Base-by-base conservation (phyloP, 495 filamentous ascomycete species). In the Penicillium diatomitis region DNA sequence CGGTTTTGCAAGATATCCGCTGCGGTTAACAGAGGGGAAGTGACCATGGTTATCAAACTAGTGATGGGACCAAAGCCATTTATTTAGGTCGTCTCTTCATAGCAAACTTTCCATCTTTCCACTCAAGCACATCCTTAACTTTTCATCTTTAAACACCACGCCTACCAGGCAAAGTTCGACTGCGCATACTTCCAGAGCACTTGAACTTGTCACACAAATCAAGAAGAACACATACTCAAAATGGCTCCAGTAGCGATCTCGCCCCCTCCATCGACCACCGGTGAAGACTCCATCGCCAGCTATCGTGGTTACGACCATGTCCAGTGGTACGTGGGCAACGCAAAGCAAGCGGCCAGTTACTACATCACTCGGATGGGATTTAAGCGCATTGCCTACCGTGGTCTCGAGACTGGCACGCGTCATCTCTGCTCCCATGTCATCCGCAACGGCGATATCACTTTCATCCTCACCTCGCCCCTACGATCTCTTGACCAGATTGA, bases 281-380 rank as follows among this genome's bases (percentile, higher is more conserved):
- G 43, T 8, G 38, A 57, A 27, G 55, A 56, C 34, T 57, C 54
- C 11, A 45, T 71, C 12, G 58, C 78, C 47, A 78, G 76, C 60
- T 92, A 90, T 69, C 77, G 77, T 28, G 88, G 87, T 62, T 95
- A 95, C 58, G 85, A 92, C 70, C 86, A 94, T 61, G 75, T 94
- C 41, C 84, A 86, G 58, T 96, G 89, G 89, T 96, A 87, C 64
- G 90, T 96, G 5, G 88, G 88, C 56, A 96, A 96, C 67, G 90
- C 90, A 57, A 95, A 95, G 69, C 89, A 95, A 75, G 87, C 86
- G 0, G 88, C 88, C 38, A 76, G 80, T 43, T 95, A 84, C 73
- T 95, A 92, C 70, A 84, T 84, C 62, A 83, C 84, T 7, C 83
- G 85, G 51, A 84, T 94, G 72, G 88, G 88, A 37, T 94, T 95